These are phyloP conservation scores for Harringtonia lauricola DNA, from an alignment of 2,329 filamentous ascomycete species.

Conservation along the genomic window DNA sequence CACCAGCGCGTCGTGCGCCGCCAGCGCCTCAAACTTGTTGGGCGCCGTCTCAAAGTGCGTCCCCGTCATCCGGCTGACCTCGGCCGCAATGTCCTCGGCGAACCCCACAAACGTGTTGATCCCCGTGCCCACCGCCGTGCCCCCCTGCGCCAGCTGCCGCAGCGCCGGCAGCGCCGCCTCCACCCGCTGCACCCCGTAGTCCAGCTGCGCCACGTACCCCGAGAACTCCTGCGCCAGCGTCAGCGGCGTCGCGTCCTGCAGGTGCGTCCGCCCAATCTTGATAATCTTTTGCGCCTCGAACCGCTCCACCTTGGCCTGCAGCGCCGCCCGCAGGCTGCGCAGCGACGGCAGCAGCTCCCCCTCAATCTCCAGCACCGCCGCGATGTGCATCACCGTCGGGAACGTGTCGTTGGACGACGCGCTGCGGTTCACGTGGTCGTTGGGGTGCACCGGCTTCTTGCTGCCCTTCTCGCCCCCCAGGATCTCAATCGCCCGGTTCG, in stretches of 20 bases:
- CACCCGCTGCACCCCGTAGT: constrained; percentile 80
- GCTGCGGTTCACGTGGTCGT: constrained; percentile 99
- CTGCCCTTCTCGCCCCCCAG: constrained; percentile 84
- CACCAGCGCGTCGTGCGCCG: constrained; percentile 90
- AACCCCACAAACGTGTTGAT: constrained; percentile 98
- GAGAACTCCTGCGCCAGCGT: constrained; percentile 97
- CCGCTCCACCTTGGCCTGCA: constrained; percentile 79
- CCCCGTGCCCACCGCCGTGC: constrained; percentile 92
- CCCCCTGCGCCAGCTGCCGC: constrained; percentile 81
- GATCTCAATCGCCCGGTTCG: constrained; percentile 97
- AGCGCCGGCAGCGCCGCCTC: constrained; percentile 75
- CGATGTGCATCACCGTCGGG: constrained; percentile 99
- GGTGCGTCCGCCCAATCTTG: constrained; percentile 96
- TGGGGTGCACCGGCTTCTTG: constrained; percentile 98
- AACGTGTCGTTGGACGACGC: constrained; percentile 99
- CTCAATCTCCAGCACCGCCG: constrained; percentile 88
- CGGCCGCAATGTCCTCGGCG: constrained; percentile 80
- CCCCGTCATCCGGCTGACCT: constrained; percentile 87
- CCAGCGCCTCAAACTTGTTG: constrained; percentile 97
- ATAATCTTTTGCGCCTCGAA: constrained; percentile 84
- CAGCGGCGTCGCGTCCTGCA: constrained; percentile 93
- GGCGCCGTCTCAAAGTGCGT: constrained; percentile 91
- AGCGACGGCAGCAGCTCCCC: constrained; percentile 74
- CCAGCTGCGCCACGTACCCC: constrained; percentile 90
- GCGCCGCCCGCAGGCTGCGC: constrained; percentile 67